Percentiles rank a stretch among this genome's conserved stretches.
phyloP scores from a whole-genome alignment of 148 eudicot species.

The Diospyros kaki region DNA sequence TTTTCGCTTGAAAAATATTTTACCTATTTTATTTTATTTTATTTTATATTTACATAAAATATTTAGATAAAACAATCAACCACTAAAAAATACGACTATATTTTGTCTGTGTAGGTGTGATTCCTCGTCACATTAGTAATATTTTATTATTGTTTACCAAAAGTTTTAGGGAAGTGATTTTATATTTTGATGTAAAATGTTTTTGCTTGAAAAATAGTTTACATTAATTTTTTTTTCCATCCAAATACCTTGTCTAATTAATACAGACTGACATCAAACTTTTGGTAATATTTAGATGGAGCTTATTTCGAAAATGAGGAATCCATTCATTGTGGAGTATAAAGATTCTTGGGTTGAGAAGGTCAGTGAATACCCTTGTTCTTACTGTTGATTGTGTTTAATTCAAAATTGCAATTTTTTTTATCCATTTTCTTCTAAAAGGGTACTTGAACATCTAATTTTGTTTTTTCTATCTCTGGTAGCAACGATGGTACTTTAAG shows the following conservation, averaged over 20 bases:
- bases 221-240: no score
- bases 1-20: no score
- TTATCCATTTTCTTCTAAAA: background rate
- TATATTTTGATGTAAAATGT: no score
- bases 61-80: no score
- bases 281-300: slow-evolving; percentile 59
- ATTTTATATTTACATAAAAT: no score
- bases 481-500: background rate
- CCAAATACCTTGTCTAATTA: background rate
- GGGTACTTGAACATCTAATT: background rate
- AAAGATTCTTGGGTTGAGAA: slow-evolving; percentile 99
- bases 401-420: slow-evolving; percentile 13
- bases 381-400: background rate
- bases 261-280: background rate
- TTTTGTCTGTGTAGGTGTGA: no score
- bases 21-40: no score
- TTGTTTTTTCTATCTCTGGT: background rate
- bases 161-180: no score
- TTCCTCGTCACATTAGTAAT: no score
- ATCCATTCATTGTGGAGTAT: slow-evolving; percentile 92
- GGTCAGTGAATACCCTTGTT: slow-evolving; percentile 35
- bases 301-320: slow-evolving; percentile 77
- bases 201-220: no score
- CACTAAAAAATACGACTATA: no score
- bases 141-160: no score